Conservation (phyloP, 352 stramenopile genomes). For the Pythium plurisporium region DNA sequence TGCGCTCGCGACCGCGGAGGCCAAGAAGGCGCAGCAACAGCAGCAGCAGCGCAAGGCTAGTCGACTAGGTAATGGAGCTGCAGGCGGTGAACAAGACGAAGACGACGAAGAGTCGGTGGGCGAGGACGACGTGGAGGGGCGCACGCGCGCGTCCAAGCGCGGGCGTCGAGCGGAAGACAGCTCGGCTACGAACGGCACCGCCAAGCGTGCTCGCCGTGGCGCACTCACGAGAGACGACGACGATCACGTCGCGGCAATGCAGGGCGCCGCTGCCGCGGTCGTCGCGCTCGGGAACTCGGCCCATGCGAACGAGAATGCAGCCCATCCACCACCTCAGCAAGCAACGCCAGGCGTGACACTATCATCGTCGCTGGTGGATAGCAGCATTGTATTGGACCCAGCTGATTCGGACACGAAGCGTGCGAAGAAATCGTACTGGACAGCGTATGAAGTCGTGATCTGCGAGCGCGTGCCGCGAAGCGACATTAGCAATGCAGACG, state of each 20-base stretch:
- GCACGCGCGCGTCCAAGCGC: neutral
- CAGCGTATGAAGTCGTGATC: conserved; percentile 25
- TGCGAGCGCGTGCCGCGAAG: conserved; percentile 10
- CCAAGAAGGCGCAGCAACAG: conserved; percentile 13
- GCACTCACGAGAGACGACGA: conserved; percentile 13
- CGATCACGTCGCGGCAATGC: conserved; percentile 16
- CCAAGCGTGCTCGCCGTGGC: conserved; percentile 13
- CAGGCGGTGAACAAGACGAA: neutral
- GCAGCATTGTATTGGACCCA: conserved; percentile 14
- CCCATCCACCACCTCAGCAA: too few relatives aligned
- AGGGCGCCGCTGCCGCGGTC: conserved; percentile 18
- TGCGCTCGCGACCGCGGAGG: conserved; percentile 15
- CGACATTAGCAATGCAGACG: neutral
- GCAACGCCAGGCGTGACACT: neutral
- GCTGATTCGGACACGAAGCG: conserved; percentile 26
- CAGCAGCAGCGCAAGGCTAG: conserved; percentile 7
- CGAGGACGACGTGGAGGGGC: neutral
- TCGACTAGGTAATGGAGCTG: neutral
- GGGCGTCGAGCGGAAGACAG: neutral
- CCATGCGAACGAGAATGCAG: too few relatives aligned
- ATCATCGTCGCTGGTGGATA: conserved; percentile 13
- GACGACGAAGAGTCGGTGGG: conserved; percentile 5
- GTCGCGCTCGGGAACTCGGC: conserved; percentile 10
- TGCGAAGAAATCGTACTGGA: conserved; percentile 29
- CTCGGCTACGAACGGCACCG: neutral